These are phyloP conservation scores for Aspergillus puulaauensis DNA, from an alignment of 2,329 filamentous ascomycete genomes.

Conservation along the genomic window DNA sequence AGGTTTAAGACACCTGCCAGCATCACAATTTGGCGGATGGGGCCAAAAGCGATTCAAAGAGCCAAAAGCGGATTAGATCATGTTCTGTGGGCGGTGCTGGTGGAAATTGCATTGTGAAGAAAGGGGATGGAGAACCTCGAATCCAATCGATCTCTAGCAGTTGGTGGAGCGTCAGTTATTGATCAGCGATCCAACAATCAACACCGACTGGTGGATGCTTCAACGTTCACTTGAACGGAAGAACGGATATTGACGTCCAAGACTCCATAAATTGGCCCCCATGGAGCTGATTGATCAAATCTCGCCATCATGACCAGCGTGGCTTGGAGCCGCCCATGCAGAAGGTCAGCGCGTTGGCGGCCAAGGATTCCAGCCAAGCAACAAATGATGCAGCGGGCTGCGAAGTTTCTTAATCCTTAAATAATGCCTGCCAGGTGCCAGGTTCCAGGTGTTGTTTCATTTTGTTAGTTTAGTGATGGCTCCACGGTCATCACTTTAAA, in stretches of 20 bases:
- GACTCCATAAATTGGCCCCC: background rate
- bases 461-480: background rate
- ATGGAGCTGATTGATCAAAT: background rate
- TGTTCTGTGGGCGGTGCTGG: background rate
- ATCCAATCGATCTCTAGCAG: background rate
- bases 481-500: background rate
- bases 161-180: background rate
- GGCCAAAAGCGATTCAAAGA: background rate
- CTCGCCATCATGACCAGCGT: background rate
- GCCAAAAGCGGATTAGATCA: background rate
- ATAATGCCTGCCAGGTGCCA: background rate
- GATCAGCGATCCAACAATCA: too few relatives aligned
- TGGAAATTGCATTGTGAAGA: background rate
- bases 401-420: constrained; percentile 1
- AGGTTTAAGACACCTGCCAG: background rate
- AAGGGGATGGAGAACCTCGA: background rate
- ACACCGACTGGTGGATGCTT: too few relatives aligned
- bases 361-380: background rate
- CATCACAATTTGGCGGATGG: background rate
- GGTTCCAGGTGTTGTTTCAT: background rate
- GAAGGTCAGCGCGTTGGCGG: background rate
- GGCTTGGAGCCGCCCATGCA: background rate
- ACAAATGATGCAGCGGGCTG: constrained; percentile 1
- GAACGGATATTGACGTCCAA: background rate
- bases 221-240: too few relatives aligned